A percentile compares a stretch with the other conserved stretches of the same genome.
Conservation (phyloP, 371 early-diverging fungal genomes). For the Saksenaea vasiformis region DNA sequence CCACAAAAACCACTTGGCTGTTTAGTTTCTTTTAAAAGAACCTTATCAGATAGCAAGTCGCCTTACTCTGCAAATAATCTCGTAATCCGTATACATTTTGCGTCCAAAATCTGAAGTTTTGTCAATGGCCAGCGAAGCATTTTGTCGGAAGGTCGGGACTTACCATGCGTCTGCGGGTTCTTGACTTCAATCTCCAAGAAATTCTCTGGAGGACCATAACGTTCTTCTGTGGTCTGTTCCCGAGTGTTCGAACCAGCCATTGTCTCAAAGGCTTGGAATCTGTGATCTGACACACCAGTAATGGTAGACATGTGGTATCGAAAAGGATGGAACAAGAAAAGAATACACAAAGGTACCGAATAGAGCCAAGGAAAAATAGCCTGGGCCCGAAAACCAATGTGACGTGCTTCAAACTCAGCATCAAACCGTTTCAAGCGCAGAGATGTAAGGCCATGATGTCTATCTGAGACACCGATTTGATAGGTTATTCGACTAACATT, state of each 20-base stretch:
- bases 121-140: slow-evolving; percentile 3
- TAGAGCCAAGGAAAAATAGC: not conserved
- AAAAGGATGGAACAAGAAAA: not conserved
- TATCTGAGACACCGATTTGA: too few relatives aligned
- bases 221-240: slow-evolving; percentile 86
- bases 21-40: not conserved
- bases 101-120: slow-evolving; percentile 65
- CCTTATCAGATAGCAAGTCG: not conserved
- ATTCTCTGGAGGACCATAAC: slow-evolving; percentile 95
- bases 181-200: slow-evolving; percentile 95
- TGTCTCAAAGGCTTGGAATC: slow-evolving; percentile 58
- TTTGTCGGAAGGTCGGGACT: slow-evolving; percentile 6
- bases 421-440: too few relatives aligned
- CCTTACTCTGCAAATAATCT: slow-evolving; percentile 86
- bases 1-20: not conserved
- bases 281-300: slow-evolving; percentile 15
- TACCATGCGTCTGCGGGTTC: slow-evolving; percentile 89
- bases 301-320: slow-evolving; percentile 3
- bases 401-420: too few relatives aligned
- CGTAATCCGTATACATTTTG: slow-evolving; percentile 94
- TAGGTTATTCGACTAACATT: too few relatives aligned
- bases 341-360: not conserved
- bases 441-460: too few relatives aligned
- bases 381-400: too few relatives aligned
- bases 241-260: slow-evolving; percentile 61